Percentiles rank a stretch among this genome's conserved stretches.
Conservation (phyloP, 805 yeast genomes). For the Pichia rugopelliculosa region DNA sequence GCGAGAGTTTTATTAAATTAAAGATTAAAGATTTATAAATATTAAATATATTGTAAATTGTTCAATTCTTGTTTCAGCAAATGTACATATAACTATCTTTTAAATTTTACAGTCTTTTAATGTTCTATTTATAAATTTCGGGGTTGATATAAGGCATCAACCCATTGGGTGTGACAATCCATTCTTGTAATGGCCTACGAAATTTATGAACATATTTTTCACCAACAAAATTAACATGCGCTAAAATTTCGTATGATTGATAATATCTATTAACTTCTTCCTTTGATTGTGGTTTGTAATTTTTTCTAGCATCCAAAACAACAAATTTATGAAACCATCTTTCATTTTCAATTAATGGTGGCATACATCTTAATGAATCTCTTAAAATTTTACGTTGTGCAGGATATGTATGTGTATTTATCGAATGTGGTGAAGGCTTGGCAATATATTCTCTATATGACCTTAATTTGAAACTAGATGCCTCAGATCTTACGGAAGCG, state of each 20-base stretch:
- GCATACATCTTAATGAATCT: slow-evolving; percentile 31
- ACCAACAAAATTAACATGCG: slow-evolving; percentile 10
- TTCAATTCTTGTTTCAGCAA: too few relatives aligned
- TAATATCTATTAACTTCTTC: slow-evolving; percentile 5
- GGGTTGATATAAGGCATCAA: slow-evolving; percentile 23
- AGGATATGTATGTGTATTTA: slow-evolving; percentile 12
- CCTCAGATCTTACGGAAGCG: not conserved
- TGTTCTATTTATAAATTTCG: not conserved
- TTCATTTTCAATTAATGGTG: slow-evolving; percentile 26
- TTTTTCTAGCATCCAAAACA: slow-evolving; percentile 18
- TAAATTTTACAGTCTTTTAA: too few relatives aligned
- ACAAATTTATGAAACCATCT: slow-evolving; percentile 29
- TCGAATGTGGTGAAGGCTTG: slow-evolving; percentile 1
- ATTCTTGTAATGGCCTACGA: slow-evolving; percentile 26
- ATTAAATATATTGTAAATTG: too few relatives aligned
- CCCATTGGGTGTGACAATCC: slow-evolving; percentile 28
- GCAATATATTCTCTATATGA: slow-evolving; percentile 10
- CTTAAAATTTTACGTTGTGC: slow-evolving; percentile 23
- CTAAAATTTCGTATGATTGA: slow-evolving; percentile 7
- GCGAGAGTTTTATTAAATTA: too few relatives aligned
- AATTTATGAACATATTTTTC: slow-evolving; percentile 9
- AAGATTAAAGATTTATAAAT: too few relatives aligned
- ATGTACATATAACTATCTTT: too few relatives aligned
- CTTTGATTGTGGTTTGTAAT: slow-evolving; percentile 11
- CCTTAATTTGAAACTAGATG: not conserved